Conservation (phyloP, 1,284 basidiomycete species). For the Pyrrhoderma lamaoense region DNA sequence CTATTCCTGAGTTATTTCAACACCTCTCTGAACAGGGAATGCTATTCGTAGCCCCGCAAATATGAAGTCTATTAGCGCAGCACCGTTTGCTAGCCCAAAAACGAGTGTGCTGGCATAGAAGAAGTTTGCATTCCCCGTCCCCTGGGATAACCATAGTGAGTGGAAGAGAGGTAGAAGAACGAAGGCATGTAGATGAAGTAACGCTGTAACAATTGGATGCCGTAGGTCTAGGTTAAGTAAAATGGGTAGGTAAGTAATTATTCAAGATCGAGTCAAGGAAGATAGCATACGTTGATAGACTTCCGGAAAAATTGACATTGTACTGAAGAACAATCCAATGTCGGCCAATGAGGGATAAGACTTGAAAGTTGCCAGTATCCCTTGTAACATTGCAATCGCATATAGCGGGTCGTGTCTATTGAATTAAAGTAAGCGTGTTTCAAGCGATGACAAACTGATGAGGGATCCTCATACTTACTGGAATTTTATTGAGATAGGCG, state of each 20-base stretch:
- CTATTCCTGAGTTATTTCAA: constrained; percentile 53
- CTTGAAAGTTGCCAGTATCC: constrained; percentile 82
- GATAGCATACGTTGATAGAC: constrained; percentile 64
- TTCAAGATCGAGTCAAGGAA: constrained; percentile 1
- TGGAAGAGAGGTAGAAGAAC: constrained; percentile 89
- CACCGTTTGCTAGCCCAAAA: constrained; percentile 82
- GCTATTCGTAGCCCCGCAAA: constrained; percentile 73
- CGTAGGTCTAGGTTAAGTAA: constrained; percentile 65
- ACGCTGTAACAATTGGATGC: constrained; percentile 79
- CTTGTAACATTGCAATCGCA: constrained; percentile 69
- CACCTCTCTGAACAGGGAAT: constrained; percentile 50
- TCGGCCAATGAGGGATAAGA: constrained; percentile 90
- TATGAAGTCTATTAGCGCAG: constrained; percentile 74
- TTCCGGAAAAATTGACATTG: constrained; percentile 81
- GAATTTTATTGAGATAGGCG: constrained; percentile 84
- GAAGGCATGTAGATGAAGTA: constrained; percentile 80
- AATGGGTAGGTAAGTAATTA: background rate
- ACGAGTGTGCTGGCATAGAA: constrained; percentile 95
- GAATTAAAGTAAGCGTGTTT: background rate
- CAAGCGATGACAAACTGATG: background rate
- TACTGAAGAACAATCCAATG: constrained; percentile 76
- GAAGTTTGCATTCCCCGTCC: constrained; percentile 97
- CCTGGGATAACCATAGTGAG: constrained; percentile 85
- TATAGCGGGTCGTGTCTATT: constrained; percentile 79
- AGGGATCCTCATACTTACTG: constrained; percentile 39